phyloP scores from a whole-genome alignment of 495 filamentous ascomycete genomes.

The Tuber borchii region DNA sequence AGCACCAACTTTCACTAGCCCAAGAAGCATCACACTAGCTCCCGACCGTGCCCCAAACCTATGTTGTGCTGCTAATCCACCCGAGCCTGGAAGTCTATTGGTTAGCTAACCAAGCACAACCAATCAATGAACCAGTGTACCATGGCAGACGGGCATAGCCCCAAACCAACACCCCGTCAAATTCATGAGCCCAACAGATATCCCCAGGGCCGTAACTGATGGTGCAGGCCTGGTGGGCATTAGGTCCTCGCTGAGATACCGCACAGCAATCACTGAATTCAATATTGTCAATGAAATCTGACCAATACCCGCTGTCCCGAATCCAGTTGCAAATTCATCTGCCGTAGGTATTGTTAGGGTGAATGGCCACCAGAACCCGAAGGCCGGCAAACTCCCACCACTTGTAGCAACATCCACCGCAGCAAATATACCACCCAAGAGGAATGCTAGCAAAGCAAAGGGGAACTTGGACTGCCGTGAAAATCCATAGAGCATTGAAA shows the following conservation, averaged over 20 bases:
- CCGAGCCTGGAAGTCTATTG: conserved; percentile 49
- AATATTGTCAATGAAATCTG: conserved; percentile 85
- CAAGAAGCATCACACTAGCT: conserved; percentile 71
- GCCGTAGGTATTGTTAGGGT: conserved; percentile 22
- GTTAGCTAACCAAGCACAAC: background rate
- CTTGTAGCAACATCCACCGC: conserved; percentile 24
- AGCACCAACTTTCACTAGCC: conserved; percentile 65
- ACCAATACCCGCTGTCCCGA: conserved; percentile 60
- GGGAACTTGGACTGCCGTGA: conserved; percentile 57
- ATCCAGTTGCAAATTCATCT: conserved; percentile 48
- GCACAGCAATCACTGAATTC: conserved; percentile 83
- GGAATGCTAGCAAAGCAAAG: conserved; percentile 66
- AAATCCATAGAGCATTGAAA: conserved; percentile 60
- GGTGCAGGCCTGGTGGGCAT: conserved; percentile 62
- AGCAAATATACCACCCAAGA: conserved; percentile 54
- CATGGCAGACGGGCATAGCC: conserved; percentile 92
- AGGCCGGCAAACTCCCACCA: conserved; percentile 45
- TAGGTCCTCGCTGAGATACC: conserved; percentile 65
- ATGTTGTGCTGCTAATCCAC: conserved; percentile 81
- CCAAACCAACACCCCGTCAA: conserved; percentile 81
- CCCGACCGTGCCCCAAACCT: conserved; percentile 87
- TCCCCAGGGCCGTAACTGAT: conserved; percentile 62
- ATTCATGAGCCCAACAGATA: conserved; percentile 79
- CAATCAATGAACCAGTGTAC: conserved; percentile 37
- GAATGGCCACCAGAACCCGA: conserved; percentile 49